These are phyloP conservation scores for Barnettozyma populi DNA, from an alignment of 805 yeast species.

Conservation along the genomic window DNA sequence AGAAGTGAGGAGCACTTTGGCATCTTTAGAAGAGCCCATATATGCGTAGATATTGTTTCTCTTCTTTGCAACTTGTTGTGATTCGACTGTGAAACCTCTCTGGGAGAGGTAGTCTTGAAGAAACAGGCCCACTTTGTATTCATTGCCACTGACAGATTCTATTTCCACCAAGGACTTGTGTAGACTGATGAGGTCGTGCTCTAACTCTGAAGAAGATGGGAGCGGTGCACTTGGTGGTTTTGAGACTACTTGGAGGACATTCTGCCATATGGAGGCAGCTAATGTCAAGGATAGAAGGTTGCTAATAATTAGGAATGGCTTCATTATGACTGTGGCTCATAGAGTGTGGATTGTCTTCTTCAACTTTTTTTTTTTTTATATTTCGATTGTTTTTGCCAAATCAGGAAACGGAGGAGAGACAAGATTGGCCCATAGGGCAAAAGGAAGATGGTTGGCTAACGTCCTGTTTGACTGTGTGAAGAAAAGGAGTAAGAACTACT, in stretches of 20 bases:
- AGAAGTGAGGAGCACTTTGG: constrained; percentile 49
- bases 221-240: not conserved
- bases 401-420: no score
- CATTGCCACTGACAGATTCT: constrained; percentile 20
- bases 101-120: constrained; percentile 12
- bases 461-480: no score
- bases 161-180: constrained; percentile 25
- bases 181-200: constrained; percentile 20
- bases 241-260: not conserved
- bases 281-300: not conserved
- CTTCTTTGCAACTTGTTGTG: constrained; percentile 27
- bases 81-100: constrained; percentile 49
- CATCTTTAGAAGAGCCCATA: constrained; percentile 28
- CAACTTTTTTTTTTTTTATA: not conserved
- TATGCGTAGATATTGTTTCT: constrained; percentile 57
- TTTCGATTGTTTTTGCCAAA: no score
- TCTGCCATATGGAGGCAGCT: constrained; percentile 6
- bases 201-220: constrained; percentile 1
- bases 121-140: constrained; percentile 15
- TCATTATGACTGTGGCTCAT: not conserved
- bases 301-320: not conserved
- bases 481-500: no score
- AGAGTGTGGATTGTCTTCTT: not conserved
- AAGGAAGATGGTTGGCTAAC: no score
- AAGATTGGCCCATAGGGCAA: no score